Evolutionary conservation across 768 basidiomycete species (phyloP), one percentile per base, ranked within the genome.

Genomic region (Daedaleopsis sinensis): DNA sequence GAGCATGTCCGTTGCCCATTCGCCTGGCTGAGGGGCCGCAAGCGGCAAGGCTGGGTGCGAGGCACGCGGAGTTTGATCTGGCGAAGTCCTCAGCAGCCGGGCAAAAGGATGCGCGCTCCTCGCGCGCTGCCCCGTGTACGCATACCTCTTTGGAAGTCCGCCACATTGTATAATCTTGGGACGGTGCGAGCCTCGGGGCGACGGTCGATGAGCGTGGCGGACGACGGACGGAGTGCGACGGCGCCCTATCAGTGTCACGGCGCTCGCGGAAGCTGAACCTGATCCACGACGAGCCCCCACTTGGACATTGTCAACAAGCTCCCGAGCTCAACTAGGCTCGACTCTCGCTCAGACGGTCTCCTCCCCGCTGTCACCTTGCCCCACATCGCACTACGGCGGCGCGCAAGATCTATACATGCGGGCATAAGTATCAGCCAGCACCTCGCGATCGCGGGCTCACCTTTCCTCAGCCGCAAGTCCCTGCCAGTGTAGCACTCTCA

Each of bases 11-110:
- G n/a, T 27, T 42, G 38, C 59, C 60, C 18, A 54, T 47, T 37
- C 44, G 7, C 49, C 56, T 47, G 51, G 15, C 11, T n/a, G 21
- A 19, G 15, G 9, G 11, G 21, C 59, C 55, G 46, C 49, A 42
- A 54, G n/a, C 62, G 67, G 67, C 63, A 66, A 67, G 62, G 65
- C n/a, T n/a, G n/a, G 58, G 61, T 71, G 70, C 70, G 70, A 71
- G 68, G 70, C 65, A 65, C 68, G 55, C 70, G 70, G 70, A 68
- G 62, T 59, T 48, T 39, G 51, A 53, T 52, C 56, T 38, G n/a
- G 47, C 37, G 37, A 48, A 42, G 39, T 23, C 38, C n/a, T 23
- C 19, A 52, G 52, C 58, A 51, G 42, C 46, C 44, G 42, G 58
- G 37, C 32, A 51, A 52, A 52, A 18, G 16, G 3, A 49, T 49